Evolutionary conservation across 352 stramenopile species (phyloP), one percentile per base, ranked within the genome.

Genomic region (Globisporangium orthogonon): DNA sequence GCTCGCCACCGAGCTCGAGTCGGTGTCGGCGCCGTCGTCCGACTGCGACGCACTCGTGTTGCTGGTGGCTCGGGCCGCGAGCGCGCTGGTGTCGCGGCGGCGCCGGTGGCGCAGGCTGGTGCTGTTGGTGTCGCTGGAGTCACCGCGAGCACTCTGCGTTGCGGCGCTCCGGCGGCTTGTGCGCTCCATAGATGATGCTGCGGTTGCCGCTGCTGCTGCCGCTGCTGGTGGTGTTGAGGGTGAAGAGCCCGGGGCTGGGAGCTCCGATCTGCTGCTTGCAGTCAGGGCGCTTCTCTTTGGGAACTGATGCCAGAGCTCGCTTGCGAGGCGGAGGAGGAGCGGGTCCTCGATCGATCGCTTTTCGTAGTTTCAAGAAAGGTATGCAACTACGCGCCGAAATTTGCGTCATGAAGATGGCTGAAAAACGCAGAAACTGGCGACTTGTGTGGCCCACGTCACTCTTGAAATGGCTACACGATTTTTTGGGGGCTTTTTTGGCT

Each of bases 11-110:
- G 72, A 73, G 53, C 75, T 87, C 39, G 73, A 76, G 60, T 89
- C 78, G 17, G 78, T 85, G 45, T 87, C 81, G 39, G 63, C 72
- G 41, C 66, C 77, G 41, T 70, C 77, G 56, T 90, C 77, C 14
- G 80, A 89, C 48, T 63, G 70, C 58, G 70, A 78, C 43, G 67
- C 69, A 15, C 58, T 58, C 39, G 48, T 50, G 23, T 46, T 41
- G 56, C 56, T 53, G 64, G 57, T 43, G 63, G 58, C 66, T 53
- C 54, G 46, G 66, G 9, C 37, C 0, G 37, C 37, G 11, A 41
- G 11, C 11, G 37, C 37, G 11, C 74, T 50, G 58, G 69, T 29
- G 44, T 71, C 59, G 33, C 63, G 56, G n/a, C 73, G 64, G 3
- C 66, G 71, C 29, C 72, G 70, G 28, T 76, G 74, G 13, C 73